A percentile compares a stretch with the other conserved stretches of the same genome.
Evolutionary conservation across 169 alveolate genomes (phyloP).

Genomic region (Cryptosporidium muris): DNA sequence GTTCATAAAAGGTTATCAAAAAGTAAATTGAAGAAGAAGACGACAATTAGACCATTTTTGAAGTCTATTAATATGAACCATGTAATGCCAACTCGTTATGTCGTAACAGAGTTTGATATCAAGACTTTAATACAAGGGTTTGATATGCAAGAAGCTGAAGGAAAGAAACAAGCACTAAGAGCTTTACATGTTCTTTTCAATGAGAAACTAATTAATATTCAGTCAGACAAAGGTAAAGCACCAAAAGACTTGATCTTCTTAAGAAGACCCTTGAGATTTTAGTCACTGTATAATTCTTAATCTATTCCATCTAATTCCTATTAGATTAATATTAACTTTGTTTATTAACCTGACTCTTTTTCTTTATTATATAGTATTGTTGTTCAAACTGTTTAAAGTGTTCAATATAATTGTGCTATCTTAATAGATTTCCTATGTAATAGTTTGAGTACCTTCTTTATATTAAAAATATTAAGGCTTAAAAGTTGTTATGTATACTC

Average conservation of each 20-base stretch:
- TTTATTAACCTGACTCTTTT: too few relatives aligned
- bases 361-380: too few relatives aligned
- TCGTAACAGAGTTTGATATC: constrained; percentile 51
- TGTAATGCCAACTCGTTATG: constrained; percentile 97
- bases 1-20: constrained; percentile 92
- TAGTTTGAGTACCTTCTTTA: too few relatives aligned
- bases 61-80: constrained; percentile 97
- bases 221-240: constrained; percentile 66
- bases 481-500: too few relatives aligned
- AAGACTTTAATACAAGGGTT: constrained; percentile 49
- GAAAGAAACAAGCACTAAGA: constrained; percentile 57
- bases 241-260: constrained; percentile 70
- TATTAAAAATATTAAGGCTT: too few relatives aligned
- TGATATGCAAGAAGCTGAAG: constrained; percentile 71
- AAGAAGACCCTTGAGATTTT: constrained; percentile 68
- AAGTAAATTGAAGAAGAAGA: constrained; percentile 91
- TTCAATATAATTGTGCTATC: too few relatives aligned
- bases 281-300: constrained; percentile 5
- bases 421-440: too few relatives aligned
- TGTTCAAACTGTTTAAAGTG: too few relatives aligned
- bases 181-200: constrained; percentile 51
- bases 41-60: constrained; percentile 93
- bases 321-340: too few relatives aligned
- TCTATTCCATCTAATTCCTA: too few relatives aligned
- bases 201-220: constrained; percentile 64